Base-by-base conservation (phyloP, 257 asterid species). In the Salvia rosmarinus region DNA sequence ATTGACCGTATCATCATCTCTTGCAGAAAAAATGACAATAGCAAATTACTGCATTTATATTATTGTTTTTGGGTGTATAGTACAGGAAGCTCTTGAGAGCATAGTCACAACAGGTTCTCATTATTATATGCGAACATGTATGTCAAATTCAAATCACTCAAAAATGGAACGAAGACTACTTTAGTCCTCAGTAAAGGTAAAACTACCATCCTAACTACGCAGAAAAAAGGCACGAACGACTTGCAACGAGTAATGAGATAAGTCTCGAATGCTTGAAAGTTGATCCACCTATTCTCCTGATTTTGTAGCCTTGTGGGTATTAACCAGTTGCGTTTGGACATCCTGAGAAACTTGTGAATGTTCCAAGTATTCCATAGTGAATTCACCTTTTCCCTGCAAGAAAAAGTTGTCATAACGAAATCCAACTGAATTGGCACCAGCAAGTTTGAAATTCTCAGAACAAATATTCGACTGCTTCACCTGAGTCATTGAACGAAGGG, bases 401-500 rank as follows among this genome's bases (percentile, higher is more conserved):
- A 6, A 68, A 9, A 4, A 9, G 2, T 47, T 47, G 51, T 66
- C 44, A 43, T 9, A 10, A n/a, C n/a, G n/a, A n/a, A n/a, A n/a
- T n/a, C n/a, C n/a, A n/a, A 39, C 21, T 59, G 32, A 47, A 23
- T 14, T 25, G 10, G 32, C 21, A 56, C 63, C 47, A n/a, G 16
- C 12, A 37, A 16, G 47, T n/a, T 23, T 39, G 54, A 67, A 51
- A 44, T 37, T 6, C 37, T 63, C 11, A 49, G 16, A 14, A 13
- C 19, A 25, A 70, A 12, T 20, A 14, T 28, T 44, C 25, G 30
- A 12, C 21, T 51, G 54, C 25, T 65, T 82, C 70, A 91, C 99
- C 96, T 95, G 99, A 74, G 99, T 95, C 99, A 95, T 91, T 46
- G 99, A 95, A 37, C 98, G 96, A 25, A 94, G 96, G 69, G 97